A percentile compares a stretch with the other conserved stretches of the same genome.
Conservation (phyloP, 192 early-diverging fungal species). For the Neocallimastix lanati region DNA sequence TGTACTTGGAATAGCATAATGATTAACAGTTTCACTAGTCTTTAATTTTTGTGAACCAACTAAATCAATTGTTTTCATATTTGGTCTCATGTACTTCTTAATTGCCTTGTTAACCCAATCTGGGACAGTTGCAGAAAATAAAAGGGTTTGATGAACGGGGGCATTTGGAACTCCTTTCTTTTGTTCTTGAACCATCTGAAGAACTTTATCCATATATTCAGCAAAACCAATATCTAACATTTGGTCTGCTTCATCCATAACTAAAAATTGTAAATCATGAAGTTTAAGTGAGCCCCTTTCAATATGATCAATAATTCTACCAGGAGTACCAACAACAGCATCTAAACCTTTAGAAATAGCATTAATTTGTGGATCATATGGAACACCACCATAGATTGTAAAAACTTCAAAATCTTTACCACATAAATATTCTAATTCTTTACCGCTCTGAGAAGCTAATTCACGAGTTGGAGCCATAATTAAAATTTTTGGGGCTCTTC, state of each 20-base stretch:
- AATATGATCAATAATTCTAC: constrained; percentile 33
- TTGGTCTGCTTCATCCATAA: neutral
- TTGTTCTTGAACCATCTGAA: constrained; percentile 57
- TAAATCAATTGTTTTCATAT: constrained; percentile 52
- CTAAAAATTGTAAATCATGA: constrained; percentile 18
- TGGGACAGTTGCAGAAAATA: constrained; percentile 73
- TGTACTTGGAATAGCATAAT: constrained; percentile 66
- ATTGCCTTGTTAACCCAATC: constrained; percentile 49
- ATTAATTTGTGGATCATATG: constrained; percentile 43
- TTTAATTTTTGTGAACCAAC: constrained; percentile 72
- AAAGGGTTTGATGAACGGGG: constrained; percentile 42
- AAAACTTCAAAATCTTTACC: constrained; percentile 36
- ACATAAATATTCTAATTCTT: constrained; percentile 35
- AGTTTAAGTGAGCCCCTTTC: constrained; percentile 61
- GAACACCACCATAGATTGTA: constrained; percentile 77
- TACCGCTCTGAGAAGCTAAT: constrained; percentile 18
- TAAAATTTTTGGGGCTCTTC: constrained; percentile 8
- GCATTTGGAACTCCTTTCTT: constrained; percentile 22
- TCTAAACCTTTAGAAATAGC: constrained; percentile 26
- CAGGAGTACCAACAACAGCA: constrained; percentile 4
- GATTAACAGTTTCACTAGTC: constrained; percentile 71
- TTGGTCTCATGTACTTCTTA: constrained; percentile 29
- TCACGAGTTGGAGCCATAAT: constrained; percentile 4
- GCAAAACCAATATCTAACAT: constrained; percentile 57
- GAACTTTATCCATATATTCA: constrained; percentile 62